phyloP scores from a whole-genome alignment of 805 yeast genomes.

The Cyberlindnera subsufficiens region DNA sequence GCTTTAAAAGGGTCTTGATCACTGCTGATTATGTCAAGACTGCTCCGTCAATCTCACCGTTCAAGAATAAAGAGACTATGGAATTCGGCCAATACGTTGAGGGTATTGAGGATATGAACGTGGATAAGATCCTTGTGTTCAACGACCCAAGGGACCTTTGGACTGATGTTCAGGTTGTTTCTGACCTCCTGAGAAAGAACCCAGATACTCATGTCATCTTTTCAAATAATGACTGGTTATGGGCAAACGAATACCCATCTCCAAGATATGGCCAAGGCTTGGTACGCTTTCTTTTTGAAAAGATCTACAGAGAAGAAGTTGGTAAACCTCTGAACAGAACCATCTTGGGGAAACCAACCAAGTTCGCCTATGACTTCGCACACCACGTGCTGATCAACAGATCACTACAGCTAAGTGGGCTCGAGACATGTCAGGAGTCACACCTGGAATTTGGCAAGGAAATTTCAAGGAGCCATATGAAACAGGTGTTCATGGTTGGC shows the following conservation, averaged over 20 bases:
- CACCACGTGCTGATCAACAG: slow-evolving; percentile 52
- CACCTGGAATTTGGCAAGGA: slow-evolving; percentile 18
- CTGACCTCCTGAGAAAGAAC: slow-evolving; percentile 60
- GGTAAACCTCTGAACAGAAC: slow-evolving; percentile 44
- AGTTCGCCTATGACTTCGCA: slow-evolving; percentile 77
- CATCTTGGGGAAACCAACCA: slow-evolving; percentile 78
- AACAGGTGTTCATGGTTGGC: slow-evolving; percentile 87
- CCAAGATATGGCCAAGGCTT: slow-evolving; percentile 94
- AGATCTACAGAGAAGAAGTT: slow-evolving; percentile 49
- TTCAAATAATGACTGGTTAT: slow-evolving; percentile 76
- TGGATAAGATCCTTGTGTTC: slow-evolving; percentile 75
- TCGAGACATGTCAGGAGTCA: background rate
- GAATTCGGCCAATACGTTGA: slow-evolving; percentile 26
- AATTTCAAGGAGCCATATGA: slow-evolving; percentile 35
- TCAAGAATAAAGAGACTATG: slow-evolving; percentile 46
- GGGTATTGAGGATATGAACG: slow-evolving; percentile 16
- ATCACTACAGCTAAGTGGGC: slow-evolving; percentile 24
- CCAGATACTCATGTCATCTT: slow-evolving; percentile 71
- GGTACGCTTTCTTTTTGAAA: slow-evolving; percentile 56
- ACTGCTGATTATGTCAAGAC: slow-evolving; percentile 66
- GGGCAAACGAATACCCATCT: slow-evolving; percentile 77
- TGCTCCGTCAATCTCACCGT: slow-evolving; percentile 74
- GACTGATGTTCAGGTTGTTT: slow-evolving; percentile 72
- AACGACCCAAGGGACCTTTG: slow-evolving; percentile 89
- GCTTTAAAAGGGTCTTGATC: slow-evolving; percentile 68